Base-by-base conservation (phyloP, 345 rosid species). In the Streptanthus diversifolius region DNA sequence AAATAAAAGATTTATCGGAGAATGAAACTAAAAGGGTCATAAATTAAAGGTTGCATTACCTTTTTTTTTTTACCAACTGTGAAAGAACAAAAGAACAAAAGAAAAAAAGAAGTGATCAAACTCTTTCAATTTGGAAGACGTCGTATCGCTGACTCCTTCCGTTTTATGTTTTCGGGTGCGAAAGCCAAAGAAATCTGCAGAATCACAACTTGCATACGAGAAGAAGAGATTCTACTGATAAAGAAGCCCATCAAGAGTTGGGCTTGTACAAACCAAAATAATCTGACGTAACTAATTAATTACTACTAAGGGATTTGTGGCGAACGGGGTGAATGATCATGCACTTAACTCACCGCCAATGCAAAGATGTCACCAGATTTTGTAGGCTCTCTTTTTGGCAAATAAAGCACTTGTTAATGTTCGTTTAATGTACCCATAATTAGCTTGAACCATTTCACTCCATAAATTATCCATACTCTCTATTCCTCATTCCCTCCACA, bases 341-440 rank as follows among this genome's bases (percentile, higher is more conserved):
- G 55, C 29, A 43, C n/a, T 53, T 73, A 64, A 64, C 25, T 58
- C 62, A 66, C 72, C 66, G 78, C 55, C 54, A 12, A 48, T 66
- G 58, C 45, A 39, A 66, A 39, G 32, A 65, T 36, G 32, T 19
- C 60, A 73, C 71, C 72, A 66, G 66, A 56, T 3, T 65, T 73
- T 56, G 32, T 35, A 44, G 33, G 66, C 77, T 56, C 30, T 24
- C n/a, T 24, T 65, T 35, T 56, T 17, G 49, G 18, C 32, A 56
- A 32, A 7, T 63, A 41, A 63, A 41, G 70, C 37, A 72, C 18
- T 15, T 17, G 32, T 55, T 22, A 21, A 54, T 43, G 47, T 63
- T 72, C 12, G 30, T 22, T 73, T 35, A 73, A 73, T 73, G 77
- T 47, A 32, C n/a, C 43, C 52, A 47, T 35, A 65, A 47, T 73